Evolutionary conservation across 2,329 filamentous ascomycete species (phyloP).

Genomic region (Corinectria fuckeliana): DNA sequence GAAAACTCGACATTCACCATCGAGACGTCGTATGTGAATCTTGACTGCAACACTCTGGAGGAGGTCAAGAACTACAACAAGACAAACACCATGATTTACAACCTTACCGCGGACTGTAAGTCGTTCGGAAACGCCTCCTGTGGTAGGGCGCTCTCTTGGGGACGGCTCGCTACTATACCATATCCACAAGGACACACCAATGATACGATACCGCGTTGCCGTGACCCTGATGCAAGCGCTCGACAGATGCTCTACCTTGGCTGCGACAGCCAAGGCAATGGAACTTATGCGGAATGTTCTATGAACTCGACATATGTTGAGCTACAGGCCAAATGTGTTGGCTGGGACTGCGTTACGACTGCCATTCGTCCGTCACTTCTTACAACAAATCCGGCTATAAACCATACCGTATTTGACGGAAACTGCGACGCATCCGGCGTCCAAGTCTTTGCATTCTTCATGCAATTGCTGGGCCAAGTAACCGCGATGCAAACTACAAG

Average conservation of each 20-base stretch:
- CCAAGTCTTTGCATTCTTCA: not conserved
- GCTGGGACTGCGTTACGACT: constrained; percentile 1
- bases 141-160: not conserved
- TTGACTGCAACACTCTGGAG: not conserved
- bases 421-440: not conserved
- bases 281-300: not conserved
- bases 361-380: constrained; percentile 1
- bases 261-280: not conserved
- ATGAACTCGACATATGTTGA: constrained; percentile 6
- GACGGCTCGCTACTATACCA: not conserved
- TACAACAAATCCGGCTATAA: not conserved
- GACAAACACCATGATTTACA: no score
- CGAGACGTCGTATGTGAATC: constrained; percentile 7
- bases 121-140: not conserved
- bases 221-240: not conserved
- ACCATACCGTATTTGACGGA: constrained; percentile 7
- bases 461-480: not conserved
- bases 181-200: not conserved
- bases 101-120: not conserved
- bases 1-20: constrained; percentile 4
- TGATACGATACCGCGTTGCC: not conserved
- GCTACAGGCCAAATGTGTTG: constrained; percentile 1
- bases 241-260: not conserved
- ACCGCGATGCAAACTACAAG: not conserved
- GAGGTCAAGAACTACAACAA: not conserved